Evolutionary conservation across 2,329 filamentous ascomycete genomes (phyloP).

Genomic region (Bipolaris cookei): DNA sequence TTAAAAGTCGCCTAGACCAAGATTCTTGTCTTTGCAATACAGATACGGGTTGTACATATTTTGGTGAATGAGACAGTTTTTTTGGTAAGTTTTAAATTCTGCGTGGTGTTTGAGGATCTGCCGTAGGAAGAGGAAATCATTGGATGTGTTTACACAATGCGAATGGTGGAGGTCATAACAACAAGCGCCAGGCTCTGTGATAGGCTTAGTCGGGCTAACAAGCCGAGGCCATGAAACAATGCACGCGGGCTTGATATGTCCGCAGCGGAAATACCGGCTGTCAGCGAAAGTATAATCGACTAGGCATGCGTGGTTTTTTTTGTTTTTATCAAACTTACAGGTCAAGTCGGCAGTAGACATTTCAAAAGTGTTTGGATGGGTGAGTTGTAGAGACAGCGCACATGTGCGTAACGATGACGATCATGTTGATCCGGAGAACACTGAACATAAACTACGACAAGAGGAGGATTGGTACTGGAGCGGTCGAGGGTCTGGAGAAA

Average conservation of each 20-base stretch:
- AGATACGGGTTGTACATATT: constrained; percentile 45
- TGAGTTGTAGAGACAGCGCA: not conserved
- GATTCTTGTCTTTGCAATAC: constrained; percentile 46
- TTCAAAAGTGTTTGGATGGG: too few species aligned
- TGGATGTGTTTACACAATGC: not conserved
- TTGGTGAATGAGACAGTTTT: not conserved
- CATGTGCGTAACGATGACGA: constrained; percentile 19
- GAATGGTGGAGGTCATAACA: not conserved
- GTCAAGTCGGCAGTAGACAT: too few species aligned
- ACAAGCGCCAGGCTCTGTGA: not conserved
- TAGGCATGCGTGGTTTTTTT: too few species aligned
- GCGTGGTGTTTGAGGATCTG: not conserved
- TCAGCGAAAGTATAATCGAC: too few species aligned
- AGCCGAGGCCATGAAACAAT: not conserved
- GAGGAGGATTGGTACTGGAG: not conserved
- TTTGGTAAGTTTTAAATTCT: too few species aligned
- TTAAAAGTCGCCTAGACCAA: constrained; percentile 44
- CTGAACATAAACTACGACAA: not conserved
- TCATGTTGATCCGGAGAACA: constrained; percentile 22
- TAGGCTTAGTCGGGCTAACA: not conserved
- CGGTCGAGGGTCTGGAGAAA: constrained; percentile 6
- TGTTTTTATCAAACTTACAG: too few species aligned
- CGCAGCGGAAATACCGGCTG: too few species aligned
- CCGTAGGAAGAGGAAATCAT: not conserved
- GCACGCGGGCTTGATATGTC: not conserved